Percentiles rank a stretch among this genome's conserved stretches.
Evolutionary conservation across 164 flowering plant genomes (phyloP).

Genomic region (Vitis rotundifolia): DNA sequence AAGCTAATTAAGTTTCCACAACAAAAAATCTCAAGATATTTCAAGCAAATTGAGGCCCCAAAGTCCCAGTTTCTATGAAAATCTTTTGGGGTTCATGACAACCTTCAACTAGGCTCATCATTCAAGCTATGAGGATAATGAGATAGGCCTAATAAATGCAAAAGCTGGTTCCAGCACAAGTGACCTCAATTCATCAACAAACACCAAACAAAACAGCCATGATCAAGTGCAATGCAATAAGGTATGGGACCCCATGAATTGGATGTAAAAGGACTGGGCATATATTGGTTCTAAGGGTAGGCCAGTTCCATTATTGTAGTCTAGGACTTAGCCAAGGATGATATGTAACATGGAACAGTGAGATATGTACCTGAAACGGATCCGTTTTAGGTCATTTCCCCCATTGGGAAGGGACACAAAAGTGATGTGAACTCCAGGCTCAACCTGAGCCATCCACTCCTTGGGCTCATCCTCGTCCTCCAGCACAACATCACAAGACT

Average conservation of each 20-base stretch:
- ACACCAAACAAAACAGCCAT: not conserved
- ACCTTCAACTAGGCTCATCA: not conserved
- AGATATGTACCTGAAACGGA: conserved; percentile 80
- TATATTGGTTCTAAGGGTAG: not conserved
- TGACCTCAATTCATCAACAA: no score
- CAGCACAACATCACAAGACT: conserved; percentile 55
- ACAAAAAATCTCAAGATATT: not conserved
- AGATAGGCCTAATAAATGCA: not conserved
- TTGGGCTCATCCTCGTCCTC: conserved; percentile 84
- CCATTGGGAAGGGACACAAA: conserved; percentile 91
- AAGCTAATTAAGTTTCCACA: not conserved
- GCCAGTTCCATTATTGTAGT: not conserved
- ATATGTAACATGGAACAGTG: not conserved
- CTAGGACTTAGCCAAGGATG: no score
- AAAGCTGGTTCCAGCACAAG: not conserved
- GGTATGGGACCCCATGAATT: not conserved
- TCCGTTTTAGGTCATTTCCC: conserved; percentile 92
- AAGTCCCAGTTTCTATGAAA: not conserved
- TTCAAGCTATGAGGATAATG: not conserved
- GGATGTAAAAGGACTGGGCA: not conserved
- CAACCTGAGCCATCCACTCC: conserved; percentile 99
- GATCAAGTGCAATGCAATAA: not conserved
- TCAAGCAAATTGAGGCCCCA: not conserved
- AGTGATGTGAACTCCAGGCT: conserved; percentile 97
- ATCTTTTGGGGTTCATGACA: not conserved